Evolutionary conservation across 2,329 filamentous ascomycete genomes (phyloP).

Genomic region (Cylindrodendrum hubeiense): DNA sequence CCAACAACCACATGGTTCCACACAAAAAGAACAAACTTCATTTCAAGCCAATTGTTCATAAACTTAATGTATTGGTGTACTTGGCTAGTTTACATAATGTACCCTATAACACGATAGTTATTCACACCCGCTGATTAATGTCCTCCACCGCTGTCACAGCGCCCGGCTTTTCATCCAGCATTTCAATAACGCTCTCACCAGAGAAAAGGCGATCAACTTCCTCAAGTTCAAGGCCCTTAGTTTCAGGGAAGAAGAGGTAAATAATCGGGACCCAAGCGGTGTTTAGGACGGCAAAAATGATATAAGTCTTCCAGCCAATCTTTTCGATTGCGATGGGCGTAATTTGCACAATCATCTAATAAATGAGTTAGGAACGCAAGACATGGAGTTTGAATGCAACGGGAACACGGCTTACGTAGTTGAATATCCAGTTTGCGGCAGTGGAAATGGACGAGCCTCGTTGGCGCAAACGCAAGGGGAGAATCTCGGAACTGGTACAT

Average conservation of each 20-base stretch:
- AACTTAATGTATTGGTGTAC: no score
- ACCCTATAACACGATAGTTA: not conserved
- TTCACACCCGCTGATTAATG: slow-evolving; percentile 3
- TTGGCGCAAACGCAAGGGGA: slow-evolving; percentile 48
- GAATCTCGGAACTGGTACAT: slow-evolving; percentile 45
- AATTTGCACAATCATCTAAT: slow-evolving; percentile 35
- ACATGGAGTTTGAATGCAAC: rapidly evolving
- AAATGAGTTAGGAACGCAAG: not conserved
- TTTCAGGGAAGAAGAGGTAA: slow-evolving; percentile 63
- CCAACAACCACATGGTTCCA: no score
- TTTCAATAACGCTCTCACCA: slow-evolving; percentile 15
- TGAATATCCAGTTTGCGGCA: slow-evolving; percentile 51
- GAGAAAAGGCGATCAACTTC: slow-evolving; percentile 55
- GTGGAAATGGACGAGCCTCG: slow-evolving; percentile 49
- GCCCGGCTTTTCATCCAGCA: slow-evolving; percentile 30
- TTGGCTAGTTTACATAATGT: not conserved
- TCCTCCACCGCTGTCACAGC: slow-evolving; percentile 4
- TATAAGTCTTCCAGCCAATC: slow-evolving; percentile 62
- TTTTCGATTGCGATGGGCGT: slow-evolving; percentile 47
- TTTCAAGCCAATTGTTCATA: not conserved
- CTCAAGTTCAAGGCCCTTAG: slow-evolving; percentile 60
- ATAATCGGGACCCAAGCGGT: slow-evolving; percentile 40
- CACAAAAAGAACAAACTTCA: no score
- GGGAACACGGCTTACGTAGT: slow-evolving; percentile 41
- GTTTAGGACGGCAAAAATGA: slow-evolving; percentile 62